phyloP scores from a whole-genome alignment of 1,284 basidiomycete genomes.

The Amylostereum chailletii region DNA sequence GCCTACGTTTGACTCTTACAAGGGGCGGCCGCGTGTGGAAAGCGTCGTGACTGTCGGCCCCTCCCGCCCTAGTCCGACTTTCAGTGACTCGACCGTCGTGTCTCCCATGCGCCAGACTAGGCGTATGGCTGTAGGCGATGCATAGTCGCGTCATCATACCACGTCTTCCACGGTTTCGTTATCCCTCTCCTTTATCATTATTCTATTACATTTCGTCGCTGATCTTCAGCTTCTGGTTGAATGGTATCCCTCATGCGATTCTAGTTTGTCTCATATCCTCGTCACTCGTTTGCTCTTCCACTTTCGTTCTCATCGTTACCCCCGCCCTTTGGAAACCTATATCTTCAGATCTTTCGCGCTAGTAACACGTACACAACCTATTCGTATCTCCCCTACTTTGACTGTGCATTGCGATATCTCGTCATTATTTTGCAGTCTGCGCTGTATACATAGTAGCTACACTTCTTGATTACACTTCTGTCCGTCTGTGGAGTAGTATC shows the following conservation, averaged over 20 bases:
- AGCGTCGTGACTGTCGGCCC: constrained; percentile 15
- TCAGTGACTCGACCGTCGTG: constrained; percentile 29
- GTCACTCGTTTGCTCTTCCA: not conserved
- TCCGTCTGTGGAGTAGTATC: not conserved
- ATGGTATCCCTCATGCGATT: not conserved
- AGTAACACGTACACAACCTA: too few relatives aligned
- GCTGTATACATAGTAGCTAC: not conserved
- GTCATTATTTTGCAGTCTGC: not conserved
- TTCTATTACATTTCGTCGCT: not conserved
- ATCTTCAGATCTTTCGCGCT: too few relatives aligned
- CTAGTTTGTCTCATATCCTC: not conserved
- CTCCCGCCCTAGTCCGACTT: constrained; percentile 25
- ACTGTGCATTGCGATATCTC: not conserved
- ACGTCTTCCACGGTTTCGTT: constrained; percentile 4
- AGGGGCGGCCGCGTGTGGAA: constrained; percentile 8
- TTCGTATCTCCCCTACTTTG: too few relatives aligned
- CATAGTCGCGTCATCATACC: not conserved
- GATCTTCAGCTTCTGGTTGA: not conserved
- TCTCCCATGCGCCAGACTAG: constrained; percentile 8
- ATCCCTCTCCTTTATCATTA: constrained; percentile 9
- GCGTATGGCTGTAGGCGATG: not conserved
- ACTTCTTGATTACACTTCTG: not conserved
- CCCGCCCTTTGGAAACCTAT: too few relatives aligned
- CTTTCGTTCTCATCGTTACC: too few relatives aligned
- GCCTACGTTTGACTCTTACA: not conserved